Evolutionary conservation across 176 grass and related monocot species (phyloP).

Genomic region (Musa schizocarpa): DNA sequence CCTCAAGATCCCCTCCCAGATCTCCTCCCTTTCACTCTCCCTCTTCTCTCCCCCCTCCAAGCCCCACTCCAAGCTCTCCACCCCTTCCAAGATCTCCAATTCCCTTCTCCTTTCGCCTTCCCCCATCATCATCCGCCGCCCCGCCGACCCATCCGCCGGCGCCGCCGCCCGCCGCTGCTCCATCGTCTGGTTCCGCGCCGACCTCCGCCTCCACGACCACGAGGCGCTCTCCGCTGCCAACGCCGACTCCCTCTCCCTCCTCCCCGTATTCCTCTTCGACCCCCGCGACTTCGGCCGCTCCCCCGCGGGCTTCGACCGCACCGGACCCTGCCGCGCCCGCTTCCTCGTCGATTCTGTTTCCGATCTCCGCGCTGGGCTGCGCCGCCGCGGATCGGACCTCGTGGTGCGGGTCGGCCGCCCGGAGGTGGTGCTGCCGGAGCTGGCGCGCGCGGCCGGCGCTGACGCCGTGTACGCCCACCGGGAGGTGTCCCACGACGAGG

Average conservation of each 20-base stretch:
- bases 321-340: constrained; percentile 57
- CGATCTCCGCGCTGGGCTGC: constrained; percentile 57
- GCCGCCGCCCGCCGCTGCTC: constrained; percentile 59
- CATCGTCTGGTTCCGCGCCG: constrained; percentile 76
- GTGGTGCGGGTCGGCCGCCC: constrained; percentile 74
- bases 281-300: constrained; percentile 78
- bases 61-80: constrained; percentile 19
- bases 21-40: constrained; percentile 13
- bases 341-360: constrained; percentile 84
- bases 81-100: constrained; percentile 5
- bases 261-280: constrained; percentile 83
- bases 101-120: constrained; percentile 15
- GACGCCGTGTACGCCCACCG: constrained; percentile 78
- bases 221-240: constrained; percentile 51
- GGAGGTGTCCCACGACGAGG: constrained; percentile 86
- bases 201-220: constrained; percentile 84
- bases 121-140: constrained; percentile 26
- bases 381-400: constrained; percentile 65
- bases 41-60: constrained; percentile 37
- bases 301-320: constrained; percentile 62
- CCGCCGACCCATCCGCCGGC: constrained; percentile 31
- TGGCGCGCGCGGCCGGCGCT: constrained; percentile 42
- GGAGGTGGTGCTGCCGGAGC: constrained; percentile 68
- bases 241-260: constrained; percentile 52
- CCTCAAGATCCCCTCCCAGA: constrained; percentile 33